phyloP scores from a whole-genome alignment of 768 basidiomycete species.

The Collybiopsis luxurians region DNA sequence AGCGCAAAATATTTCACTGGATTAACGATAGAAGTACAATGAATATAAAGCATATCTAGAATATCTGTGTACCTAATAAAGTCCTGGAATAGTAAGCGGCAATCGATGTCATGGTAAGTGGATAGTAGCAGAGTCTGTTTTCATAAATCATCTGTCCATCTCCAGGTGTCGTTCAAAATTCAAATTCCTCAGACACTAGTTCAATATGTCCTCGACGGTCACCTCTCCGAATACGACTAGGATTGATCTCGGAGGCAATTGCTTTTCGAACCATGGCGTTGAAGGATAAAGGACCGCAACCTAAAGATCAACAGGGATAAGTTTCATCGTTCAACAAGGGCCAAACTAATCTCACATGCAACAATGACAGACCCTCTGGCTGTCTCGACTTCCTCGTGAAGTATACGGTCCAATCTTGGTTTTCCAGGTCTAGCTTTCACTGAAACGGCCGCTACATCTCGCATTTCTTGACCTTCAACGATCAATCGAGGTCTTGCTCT shows the following conservation, averaged over 20 bases:
- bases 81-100: too few species aligned
- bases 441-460: slow-evolving; percentile 54
- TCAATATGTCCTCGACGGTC: slow-evolving; percentile 58
- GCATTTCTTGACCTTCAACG: slow-evolving; percentile 55
- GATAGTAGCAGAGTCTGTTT: too few species aligned
- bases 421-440: slow-evolving; percentile 66
- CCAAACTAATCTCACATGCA: slow-evolving; percentile 51
- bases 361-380: slow-evolving; percentile 60
- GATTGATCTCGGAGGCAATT: slow-evolving; percentile 59
- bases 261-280: slow-evolving; percentile 68
- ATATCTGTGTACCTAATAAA: too few species aligned
- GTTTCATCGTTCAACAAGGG: neutral
- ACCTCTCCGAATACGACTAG: slow-evolving; percentile 46
- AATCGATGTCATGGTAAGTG: too few species aligned
- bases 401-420: slow-evolving; percentile 59
- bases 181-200: slow-evolving; percentile 68
- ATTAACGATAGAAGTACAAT: too few species aligned
- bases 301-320: slow-evolving; percentile 28
- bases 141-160: too few species aligned
- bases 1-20: too few species aligned
- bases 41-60: too few species aligned
- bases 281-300: slow-evolving; percentile 71
- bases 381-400: slow-evolving; percentile 61
- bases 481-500: slow-evolving; percentile 29
- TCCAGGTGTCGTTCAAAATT: slow-evolving; percentile 36